Conservation (phyloP, 176 grass and related monocot genomes). For the Secale cereale region DNA sequence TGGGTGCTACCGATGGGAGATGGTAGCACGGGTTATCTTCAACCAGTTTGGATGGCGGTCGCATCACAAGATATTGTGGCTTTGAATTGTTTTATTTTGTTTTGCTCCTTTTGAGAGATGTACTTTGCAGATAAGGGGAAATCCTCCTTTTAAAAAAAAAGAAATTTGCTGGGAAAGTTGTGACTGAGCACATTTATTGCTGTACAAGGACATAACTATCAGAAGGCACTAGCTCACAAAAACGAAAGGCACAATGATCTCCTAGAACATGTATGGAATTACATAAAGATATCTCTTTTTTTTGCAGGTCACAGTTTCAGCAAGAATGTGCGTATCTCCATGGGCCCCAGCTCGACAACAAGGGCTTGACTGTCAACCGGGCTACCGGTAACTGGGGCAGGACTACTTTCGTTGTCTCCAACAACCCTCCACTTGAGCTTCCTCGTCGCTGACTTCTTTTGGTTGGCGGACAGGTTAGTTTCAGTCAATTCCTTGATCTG, state of each 20-base stretch:
- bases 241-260: neutral
- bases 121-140: too few species aligned
- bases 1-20: too few species aligned
- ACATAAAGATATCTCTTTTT: neutral
- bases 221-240: neutral
- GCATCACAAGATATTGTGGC: too few species aligned
- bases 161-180: neutral
- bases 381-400: constrained; percentile 42
- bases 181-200: too few species aligned
- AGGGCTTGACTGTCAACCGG: constrained; percentile 44
- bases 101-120: too few species aligned
- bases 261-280: neutral
- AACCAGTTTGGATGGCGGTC: too few species aligned
- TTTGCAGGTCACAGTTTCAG: constrained; percentile 47
- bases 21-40: too few species aligned
- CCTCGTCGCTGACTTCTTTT: constrained; percentile 76
- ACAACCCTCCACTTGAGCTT: constrained; percentile 54
- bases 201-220: neutral
- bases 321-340: constrained; percentile 89
- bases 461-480: constrained; percentile 77
- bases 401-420: constrained; percentile 16
- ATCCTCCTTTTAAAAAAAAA: too few species aligned
- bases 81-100: too few species aligned
- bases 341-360: constrained; percentile 70
- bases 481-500: constrained; percentile 79